phyloP scores from a whole-genome alignment of 192 early-diverging fungal species.

The Paraglomus brasilianum region DNA sequence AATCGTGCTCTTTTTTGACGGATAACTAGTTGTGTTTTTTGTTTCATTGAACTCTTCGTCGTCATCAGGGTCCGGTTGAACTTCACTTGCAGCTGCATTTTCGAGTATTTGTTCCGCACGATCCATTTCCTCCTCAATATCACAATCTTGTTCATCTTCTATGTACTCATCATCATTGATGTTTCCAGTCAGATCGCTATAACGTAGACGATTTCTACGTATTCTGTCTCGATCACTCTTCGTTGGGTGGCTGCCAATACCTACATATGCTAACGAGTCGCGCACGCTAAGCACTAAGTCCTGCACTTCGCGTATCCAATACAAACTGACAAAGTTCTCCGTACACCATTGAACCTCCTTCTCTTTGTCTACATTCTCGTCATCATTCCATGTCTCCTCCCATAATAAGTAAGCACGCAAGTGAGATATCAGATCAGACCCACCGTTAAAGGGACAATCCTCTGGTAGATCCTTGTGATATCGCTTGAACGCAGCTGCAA shows the following conservation, averaged over 20 bases:
- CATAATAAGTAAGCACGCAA: conserved; percentile 35
- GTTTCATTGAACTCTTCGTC: not conserved
- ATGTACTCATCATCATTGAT: not conserved
- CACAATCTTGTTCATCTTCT: not conserved
- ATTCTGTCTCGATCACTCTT: conserved; percentile 29
- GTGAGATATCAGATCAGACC: conserved; percentile 37
- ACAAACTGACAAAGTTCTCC: conserved; percentile 33
- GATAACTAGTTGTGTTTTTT: not conserved
- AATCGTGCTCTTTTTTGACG: not conserved
- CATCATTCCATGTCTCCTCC: conserved; percentile 30
- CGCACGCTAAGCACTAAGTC: conserved; percentile 29
- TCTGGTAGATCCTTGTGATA: conserved; percentile 28
- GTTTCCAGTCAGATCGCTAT: not conserved
- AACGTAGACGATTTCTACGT: conserved; percentile 29
- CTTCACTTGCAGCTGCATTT: not conserved
- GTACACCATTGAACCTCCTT: conserved; percentile 34
- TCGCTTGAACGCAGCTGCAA: conserved; percentile 32
- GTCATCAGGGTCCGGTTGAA: too few relatives aligned
- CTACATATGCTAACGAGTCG: conserved; percentile 29
- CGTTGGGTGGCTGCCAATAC: conserved; percentile 22
- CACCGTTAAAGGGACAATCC: conserved; percentile 22
- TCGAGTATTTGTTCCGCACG: too few relatives aligned
- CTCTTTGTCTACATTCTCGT: conserved; percentile 16
- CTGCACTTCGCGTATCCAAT: conserved; percentile 38
- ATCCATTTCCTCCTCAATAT: not conserved